Conservation (phyloP, 164 flowering plant genomes). For the Taxillus chinensis region DNA sequence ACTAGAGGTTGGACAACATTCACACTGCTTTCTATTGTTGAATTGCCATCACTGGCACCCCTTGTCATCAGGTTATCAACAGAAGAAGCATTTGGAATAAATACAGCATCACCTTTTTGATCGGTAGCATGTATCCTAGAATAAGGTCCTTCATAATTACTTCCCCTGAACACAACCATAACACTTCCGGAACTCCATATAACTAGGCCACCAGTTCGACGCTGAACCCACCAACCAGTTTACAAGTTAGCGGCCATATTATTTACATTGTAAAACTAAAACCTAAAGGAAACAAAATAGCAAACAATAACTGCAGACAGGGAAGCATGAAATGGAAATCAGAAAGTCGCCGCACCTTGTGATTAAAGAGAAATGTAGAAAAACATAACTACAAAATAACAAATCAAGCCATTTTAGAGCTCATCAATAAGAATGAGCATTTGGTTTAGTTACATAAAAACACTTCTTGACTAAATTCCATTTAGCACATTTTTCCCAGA, state of each 20-base stretch:
- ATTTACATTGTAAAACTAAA: not conserved
- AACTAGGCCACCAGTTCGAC: conserved; percentile 88
- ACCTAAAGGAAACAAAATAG: not conserved
- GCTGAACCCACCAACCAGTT: conserved; percentile 45
- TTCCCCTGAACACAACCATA: conserved; percentile 87
- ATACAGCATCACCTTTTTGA: conserved; percentile 29
- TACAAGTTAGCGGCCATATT: not conserved
- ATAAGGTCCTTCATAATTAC: conserved; percentile 63
- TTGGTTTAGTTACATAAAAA: too few relatives aligned
- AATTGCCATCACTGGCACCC: conserved; percentile 9
- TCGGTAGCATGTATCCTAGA: conserved; percentile 24
- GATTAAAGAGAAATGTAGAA: not conserved
- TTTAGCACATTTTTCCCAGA: too few relatives aligned
- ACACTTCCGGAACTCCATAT: conserved; percentile 95
- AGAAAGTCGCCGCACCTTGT: not conserved
- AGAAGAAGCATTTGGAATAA: conserved; percentile 64
- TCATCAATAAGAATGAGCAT: too few relatives aligned
- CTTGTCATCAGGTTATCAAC: conserved; percentile 12
- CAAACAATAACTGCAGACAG: not conserved
- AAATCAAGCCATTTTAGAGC: too few relatives aligned
- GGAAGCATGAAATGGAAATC: not conserved
- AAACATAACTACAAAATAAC: too few relatives aligned
- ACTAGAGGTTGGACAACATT: conserved; percentile 10
- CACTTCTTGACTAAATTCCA: too few relatives aligned
- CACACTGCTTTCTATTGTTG: conserved; percentile 21